phyloP scores from a whole-genome alignment of 208 protist genomes.

The Acanthamoeba polyphaga region DNA sequence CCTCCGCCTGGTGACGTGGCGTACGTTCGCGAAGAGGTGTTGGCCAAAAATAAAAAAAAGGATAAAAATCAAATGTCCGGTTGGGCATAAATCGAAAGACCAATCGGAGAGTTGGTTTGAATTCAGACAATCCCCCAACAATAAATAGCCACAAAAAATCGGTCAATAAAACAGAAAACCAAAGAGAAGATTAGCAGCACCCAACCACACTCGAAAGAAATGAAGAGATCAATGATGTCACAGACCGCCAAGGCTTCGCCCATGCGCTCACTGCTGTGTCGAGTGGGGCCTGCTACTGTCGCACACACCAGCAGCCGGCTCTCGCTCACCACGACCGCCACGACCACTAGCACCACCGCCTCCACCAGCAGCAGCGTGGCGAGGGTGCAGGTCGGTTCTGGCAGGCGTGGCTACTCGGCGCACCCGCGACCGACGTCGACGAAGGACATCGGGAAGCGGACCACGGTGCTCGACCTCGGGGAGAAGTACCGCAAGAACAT shows the following conservation, averaged over 20 bases:
- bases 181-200: no score
- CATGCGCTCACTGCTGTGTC: no score
- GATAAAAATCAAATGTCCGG: not conserved
- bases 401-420: slow-evolving; percentile 7
- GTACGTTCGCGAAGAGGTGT: not conserved
- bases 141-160: no score
- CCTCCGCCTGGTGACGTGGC: no score
- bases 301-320: no score
- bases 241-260: no score
- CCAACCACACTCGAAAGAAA: no score
- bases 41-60: not conserved
- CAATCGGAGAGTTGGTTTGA: not conserved
- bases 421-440: slow-evolving; percentile 67
- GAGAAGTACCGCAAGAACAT: slow-evolving; percentile 70
- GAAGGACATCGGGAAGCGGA: slow-evolving; percentile 53
- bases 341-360: not conserved
- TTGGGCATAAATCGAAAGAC: not conserved
- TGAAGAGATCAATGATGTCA: no score
- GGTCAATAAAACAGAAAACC: no score
- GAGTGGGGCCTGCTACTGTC: no score
- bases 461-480: slow-evolving; percentile 47
- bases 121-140: no score
- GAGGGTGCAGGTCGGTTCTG: not conserved
- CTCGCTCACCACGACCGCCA: not conserved
- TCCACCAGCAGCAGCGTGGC: not conserved